A percentile compares a stretch with the other conserved stretches of the same genome.
Conservation (phyloP, 176 grass and related monocot genomes). For the Pharus latifolius region DNA sequence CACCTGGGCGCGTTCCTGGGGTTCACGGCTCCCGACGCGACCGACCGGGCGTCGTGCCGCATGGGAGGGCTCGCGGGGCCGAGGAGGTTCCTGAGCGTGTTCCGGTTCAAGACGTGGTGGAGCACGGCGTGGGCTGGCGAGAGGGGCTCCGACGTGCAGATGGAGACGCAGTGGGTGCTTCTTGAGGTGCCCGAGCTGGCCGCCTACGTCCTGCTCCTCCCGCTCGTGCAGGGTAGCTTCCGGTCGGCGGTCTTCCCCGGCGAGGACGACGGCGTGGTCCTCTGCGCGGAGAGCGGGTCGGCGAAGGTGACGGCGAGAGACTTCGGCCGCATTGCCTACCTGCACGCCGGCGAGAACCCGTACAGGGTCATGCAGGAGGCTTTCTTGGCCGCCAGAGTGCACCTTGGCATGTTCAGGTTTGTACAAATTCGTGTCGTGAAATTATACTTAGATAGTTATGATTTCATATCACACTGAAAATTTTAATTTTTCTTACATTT, state of each 20-base stretch:
- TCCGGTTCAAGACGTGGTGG: constrained; percentile 90
- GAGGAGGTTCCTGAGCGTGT: constrained; percentile 55
- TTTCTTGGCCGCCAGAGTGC: constrained; percentile 29
- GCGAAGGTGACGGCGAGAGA: neutral
- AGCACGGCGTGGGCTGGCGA: constrained; percentile 45
- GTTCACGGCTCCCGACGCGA: constrained; percentile 5
- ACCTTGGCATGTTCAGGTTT: constrained; percentile 45
- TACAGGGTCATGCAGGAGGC: constrained; percentile 36
- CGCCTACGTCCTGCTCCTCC: constrained; percentile 43
- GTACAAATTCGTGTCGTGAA: too few relatives aligned
- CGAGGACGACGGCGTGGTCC: constrained; percentile 29
- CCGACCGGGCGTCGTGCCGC: constrained; percentile 35
- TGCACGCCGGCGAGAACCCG: constrained; percentile 50
- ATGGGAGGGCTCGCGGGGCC: constrained; percentile 22
- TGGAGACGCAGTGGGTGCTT: constrained; percentile 71
- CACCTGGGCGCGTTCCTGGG: constrained; percentile 40
- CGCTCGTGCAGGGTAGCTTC: constrained; percentile 49
- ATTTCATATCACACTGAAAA: too few relatives aligned
- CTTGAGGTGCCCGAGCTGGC: constrained; percentile 31
- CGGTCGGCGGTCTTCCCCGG: constrained; percentile 48
- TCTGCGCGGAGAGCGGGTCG: constrained; percentile 66
- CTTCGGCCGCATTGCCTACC: constrained; percentile 37
- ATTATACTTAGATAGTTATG: too few relatives aligned
- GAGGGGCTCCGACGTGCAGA: constrained; percentile 40
- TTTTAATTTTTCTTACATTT: too few relatives aligned